Conservation (phyloP, 768 basidiomycete species). For the Rossbeevera mucosa region DNA sequence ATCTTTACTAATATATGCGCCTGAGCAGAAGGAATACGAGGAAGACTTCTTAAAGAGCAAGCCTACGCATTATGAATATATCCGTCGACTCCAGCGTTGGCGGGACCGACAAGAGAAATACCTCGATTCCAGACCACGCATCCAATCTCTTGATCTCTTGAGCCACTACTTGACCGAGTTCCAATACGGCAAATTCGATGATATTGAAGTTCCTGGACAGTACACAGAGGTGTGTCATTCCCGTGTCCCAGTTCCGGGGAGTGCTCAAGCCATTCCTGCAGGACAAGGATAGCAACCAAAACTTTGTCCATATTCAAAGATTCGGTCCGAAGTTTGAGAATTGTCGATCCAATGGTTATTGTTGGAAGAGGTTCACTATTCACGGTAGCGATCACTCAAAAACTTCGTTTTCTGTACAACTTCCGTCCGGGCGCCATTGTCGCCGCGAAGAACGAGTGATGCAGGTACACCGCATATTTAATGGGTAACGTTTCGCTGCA, state of each 20-base stretch:
- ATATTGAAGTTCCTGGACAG: conserved; percentile 98
- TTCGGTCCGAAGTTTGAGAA: conserved; percentile 90
- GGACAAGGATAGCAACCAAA: conserved; percentile 93
- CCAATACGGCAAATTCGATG: conserved; percentile 95
- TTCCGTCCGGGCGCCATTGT: conserved; percentile 78
- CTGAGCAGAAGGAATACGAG: conserved; percentile 75
- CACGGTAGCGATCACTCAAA: conserved; percentile 87
- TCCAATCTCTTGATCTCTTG: conserved; percentile 79
- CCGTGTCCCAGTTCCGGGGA: background rate
- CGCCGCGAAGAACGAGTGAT: conserved; percentile 90
- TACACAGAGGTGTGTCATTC: conserved; percentile 77
- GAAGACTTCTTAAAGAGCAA: conserved; percentile 82
- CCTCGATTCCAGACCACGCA: conserved; percentile 76
- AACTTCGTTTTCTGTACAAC: conserved; percentile 87
- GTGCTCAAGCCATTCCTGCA: conserved; percentile 30
- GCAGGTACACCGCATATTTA: conserved; percentile 92
- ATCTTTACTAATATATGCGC: conserved; percentile 1
- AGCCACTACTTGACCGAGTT: conserved; percentile 97
- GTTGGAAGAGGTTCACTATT: conserved; percentile 86
- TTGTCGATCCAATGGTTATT: conserved; percentile 78
- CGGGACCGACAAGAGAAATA: conserved; percentile 82
- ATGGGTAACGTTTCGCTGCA: conserved; percentile 51
- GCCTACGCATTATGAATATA: conserved; percentile 81
- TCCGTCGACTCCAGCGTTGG: conserved; percentile 87
- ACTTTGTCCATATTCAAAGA: conserved; percentile 86